Base-by-base conservation (phyloP, 805 yeast species). In the Candida railenensis region DNA sequence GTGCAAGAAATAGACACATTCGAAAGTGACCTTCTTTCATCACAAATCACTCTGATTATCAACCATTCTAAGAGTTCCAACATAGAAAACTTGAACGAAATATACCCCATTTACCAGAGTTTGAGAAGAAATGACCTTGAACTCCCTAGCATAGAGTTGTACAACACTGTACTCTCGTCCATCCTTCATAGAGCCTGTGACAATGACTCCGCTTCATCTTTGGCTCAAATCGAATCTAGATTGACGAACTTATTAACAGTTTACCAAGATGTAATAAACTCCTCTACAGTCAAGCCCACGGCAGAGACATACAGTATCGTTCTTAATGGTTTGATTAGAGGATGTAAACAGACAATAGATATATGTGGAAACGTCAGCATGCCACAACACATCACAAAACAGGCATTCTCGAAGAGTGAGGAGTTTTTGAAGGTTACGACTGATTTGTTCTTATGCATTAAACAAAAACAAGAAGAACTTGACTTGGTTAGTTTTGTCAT, bases 211-310 rank as follows among this genome's bases (percentile, higher is more conserved):
- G 42, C 50, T 2, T 9, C 39, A 3, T 44, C 54, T 3, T 47
- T 66, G 3, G 61, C 52, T 50, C 70, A 82, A 21, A 63, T 79
- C 4, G 89, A 86, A 58, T 76, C 75, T 40, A 78, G 77, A 57
- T 69, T 86, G 59, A 84, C 87, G 2, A 79, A 76, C 45, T 60
- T 86, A 48, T 65, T 86, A 51, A 83, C 81, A 18, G 81, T 84
- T 32, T 86, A 86, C 58, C 87, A 86, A 43, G 90, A 84, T 54
- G 69, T 86, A 34, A 57, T 47, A 3, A n/a, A 30, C 2, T 30
- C 77, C 20, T 71, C 74, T 52, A 15, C 39, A 4, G 49, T 80
- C 34, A 82, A 79, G 57, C 94, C 94, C 15, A 71, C 76, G 21
- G 55, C 60, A 37, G 68, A 67, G 16, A 83, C 87, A 5, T 85